Percentiles rank a stretch among this genome's conserved stretches.
Conservation (phyloP, 805 yeast genomes). For the Blastobotrys attinorum region DNA sequence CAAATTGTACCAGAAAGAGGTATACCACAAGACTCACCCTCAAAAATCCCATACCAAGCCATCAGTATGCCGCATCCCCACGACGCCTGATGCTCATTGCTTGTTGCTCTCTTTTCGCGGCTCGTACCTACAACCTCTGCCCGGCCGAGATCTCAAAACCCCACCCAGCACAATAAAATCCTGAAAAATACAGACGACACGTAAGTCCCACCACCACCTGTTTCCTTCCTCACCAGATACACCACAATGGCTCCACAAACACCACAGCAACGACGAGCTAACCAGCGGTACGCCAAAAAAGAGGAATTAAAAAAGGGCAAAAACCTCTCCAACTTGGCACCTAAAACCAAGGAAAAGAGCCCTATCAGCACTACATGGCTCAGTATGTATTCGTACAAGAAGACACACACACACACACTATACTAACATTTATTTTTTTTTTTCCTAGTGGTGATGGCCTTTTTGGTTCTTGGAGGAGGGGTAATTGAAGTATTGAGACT, state of each 20-base stretch:
- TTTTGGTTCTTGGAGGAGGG: conserved; percentile 78
- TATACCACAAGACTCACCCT: no score
- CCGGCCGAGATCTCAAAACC: neutral
- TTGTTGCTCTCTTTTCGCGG: no score
- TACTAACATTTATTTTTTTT: neutral
- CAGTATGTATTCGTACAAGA: conserved; percentile 36
- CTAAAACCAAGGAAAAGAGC: conserved; percentile 29
- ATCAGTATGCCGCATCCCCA: no score
- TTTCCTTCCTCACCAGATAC: neutral
- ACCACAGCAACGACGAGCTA: conserved; percentile 82
- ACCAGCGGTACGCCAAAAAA: conserved; percentile 68
- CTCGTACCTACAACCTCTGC: no score
- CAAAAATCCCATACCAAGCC: no score
- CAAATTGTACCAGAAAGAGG: no score
- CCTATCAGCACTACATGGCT: conserved; percentile 65
- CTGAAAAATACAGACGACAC: no score
- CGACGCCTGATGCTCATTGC: no score
- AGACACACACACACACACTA: neutral
- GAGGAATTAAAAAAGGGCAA: conserved; percentile 71
- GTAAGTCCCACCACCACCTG: no score
- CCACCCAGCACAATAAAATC: neutral
- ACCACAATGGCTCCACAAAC: conserved; percentile 43
- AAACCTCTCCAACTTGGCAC: conserved; percentile 35
- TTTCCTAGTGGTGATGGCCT: conserved; percentile 39
- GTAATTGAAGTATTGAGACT: conserved; percentile 54